Conservation (phyloP, 2,329 filamentous ascomycete species). For the Zasmidium angulare region DNA sequence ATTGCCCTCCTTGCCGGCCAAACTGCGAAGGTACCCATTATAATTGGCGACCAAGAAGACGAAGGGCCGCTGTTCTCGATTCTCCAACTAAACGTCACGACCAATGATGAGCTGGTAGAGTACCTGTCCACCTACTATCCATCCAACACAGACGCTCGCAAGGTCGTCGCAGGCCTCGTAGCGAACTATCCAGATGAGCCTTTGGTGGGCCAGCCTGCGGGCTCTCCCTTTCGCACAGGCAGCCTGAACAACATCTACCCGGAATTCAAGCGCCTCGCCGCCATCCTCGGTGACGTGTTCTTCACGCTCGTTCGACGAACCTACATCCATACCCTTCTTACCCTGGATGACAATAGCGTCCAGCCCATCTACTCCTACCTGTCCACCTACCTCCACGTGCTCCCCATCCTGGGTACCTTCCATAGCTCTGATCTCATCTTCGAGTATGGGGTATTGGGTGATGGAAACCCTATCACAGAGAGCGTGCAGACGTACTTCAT, state of each 20-base stretch:
- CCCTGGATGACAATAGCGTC: conserved; percentile 49
- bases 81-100: conserved; percentile 59
- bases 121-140: conserved; percentile 62
- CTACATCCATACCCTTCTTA: conserved; percentile 54
- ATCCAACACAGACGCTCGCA: conserved; percentile 42
- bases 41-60: conserved; percentile 72
- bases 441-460: conserved; percentile 9
- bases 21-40: conserved; percentile 62
- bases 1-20: conserved; percentile 52
- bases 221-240: conserved; percentile 71
- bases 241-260: conserved; percentile 69
- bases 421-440: conserved; percentile 56
- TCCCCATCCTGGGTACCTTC: conserved; percentile 72
- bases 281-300: conserved; percentile 69
- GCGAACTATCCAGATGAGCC: conserved; percentile 58
- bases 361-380: conserved; percentile 69
- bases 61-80: conserved; percentile 59
- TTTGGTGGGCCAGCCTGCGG: conserved; percentile 49
- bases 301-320: conserved; percentile 71
- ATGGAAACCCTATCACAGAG: conserved; percentile 17
- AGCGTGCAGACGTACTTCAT: conserved; percentile 70
- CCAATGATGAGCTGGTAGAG: conserved; percentile 55
- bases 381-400: conserved; percentile 68
- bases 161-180: conserved; percentile 56
- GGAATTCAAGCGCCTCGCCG: conserved; percentile 73